Percentiles rank a stretch among this genome's conserved stretches.
Evolutionary conservation across 805 yeast genomes (phyloP).

Genomic region (Candida montana): DNA sequence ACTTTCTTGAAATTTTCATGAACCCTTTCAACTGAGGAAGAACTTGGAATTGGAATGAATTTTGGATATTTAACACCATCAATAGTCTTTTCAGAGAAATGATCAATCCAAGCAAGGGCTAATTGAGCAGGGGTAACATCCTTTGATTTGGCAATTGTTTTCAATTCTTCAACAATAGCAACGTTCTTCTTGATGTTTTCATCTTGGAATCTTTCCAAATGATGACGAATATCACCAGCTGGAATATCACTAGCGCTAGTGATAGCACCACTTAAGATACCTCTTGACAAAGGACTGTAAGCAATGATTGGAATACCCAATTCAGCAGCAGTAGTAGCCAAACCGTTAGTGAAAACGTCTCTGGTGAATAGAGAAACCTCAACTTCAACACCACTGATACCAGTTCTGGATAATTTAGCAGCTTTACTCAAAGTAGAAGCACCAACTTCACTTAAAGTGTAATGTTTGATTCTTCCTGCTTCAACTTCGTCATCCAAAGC

Average conservation of each 20-base stretch:
- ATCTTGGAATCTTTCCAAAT: constrained; percentile 51
- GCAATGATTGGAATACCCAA: constrained; percentile 62
- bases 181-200: constrained; percentile 55
- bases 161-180: constrained; percentile 45
- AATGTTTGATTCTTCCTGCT: constrained; percentile 60
- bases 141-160: constrained; percentile 40
- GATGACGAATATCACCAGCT: constrained; percentile 48
- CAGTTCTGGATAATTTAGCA: constrained; percentile 38
- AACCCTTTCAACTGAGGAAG: constrained; percentile 54
- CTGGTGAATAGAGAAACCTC: constrained; percentile 72
- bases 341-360: constrained; percentile 58
- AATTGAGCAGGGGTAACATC: constrained; percentile 57
- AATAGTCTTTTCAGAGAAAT: constrained; percentile 28
- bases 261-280: constrained; percentile 63
- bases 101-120: constrained; percentile 61
- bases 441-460: constrained; percentile 70
- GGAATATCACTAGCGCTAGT: constrained; percentile 43
- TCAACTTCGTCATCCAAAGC: constrained; percentile 55
- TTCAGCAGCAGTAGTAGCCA: constrained; percentile 53
- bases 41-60: constrained; percentile 78
- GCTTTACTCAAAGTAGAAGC: constrained; percentile 60
- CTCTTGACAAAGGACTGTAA: constrained; percentile 82
- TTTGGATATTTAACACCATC: constrained; percentile 36
- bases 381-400: constrained; percentile 66
- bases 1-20: constrained; percentile 50